Base-by-base conservation (phyloP, 305 asterid species). In the Solanum hybrid region DNA sequence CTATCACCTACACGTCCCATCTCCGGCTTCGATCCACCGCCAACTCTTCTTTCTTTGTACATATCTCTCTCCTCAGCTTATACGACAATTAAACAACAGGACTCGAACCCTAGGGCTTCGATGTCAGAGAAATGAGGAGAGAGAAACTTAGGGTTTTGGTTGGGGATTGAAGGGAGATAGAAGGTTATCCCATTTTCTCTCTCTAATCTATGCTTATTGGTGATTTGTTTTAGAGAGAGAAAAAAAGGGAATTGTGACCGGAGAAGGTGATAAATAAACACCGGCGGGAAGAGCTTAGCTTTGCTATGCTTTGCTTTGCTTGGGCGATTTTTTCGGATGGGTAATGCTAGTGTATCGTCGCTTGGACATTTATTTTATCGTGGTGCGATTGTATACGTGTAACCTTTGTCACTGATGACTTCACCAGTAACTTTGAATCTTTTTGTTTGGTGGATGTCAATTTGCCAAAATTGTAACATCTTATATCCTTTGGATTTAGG, bases 181-280 rank as follows among this genome's bases (percentile, higher is more conserved):
- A 78, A 29, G 79, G 91, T 90, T 91, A 90, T 90, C 92, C 93
- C 92, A 90, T 91, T 89, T 90, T 91, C 91, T 86, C 92, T 90
- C 90, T 89, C 88, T 36, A 69, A 85, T 71, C 76, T 86, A 78
- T 86, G 71, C 46, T 75, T 84, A 72, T 46, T 34, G 69, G 13
- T 34, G 77, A 35, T 8, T 17, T 40, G 69, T 26, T 79, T 46
- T 16, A 51, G 75, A 40, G 84, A 46, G 38, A 32, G 84, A 37
- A 66, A 89, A 42, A 79, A 69, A 84, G 35, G 89, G 34, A 78
- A n/a, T 34, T 5, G 80, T 46, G 12, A 22, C 35, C 56, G 76
- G 60, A 8, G 85, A 17, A 35, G 42, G 38, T 56, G 64, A 29
- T 69, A 4, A 66, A 85, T 24, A 81, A 29, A 73, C 80, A 87